Evolutionary conservation across 169 alveolate genomes (phyloP), one percentile per base, ranked within the genome.

Genomic region (Haemoproteus tartakovskyi): DNA sequence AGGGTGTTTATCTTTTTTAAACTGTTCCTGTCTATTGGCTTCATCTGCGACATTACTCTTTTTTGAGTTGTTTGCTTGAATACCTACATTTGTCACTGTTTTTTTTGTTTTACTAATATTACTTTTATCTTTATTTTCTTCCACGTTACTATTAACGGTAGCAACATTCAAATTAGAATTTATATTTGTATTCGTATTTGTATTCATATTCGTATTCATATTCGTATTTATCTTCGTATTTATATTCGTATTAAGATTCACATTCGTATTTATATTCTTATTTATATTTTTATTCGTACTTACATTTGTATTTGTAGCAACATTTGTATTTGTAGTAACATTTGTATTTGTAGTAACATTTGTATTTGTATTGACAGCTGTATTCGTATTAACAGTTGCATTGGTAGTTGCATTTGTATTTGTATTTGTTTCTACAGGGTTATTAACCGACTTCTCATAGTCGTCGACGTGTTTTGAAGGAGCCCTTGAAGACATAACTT

Each of bases 381-480:
- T 33, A 33, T 33, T 33, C 9, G 43, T 33, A 33, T 5, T 33
- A 6, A 33, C 45, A 6, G 54, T 47, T 9, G 18, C 38, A 14
- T 30, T 43, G 24, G 8, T 18, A 4, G 18, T 19, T 12, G 5
- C 19, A 6, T 11, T 70, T 5, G 59, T 14, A 6, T 11, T 37
- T 24, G 18, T 61, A 2, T 22, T 12, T 0, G 47, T 36, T 0
- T 22, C 0, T 11, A 33, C 29, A 3, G 14, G 24, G 51, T 3
- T n/a, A n/a, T n/a, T n/a, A 19, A 47, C 78, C 12, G 48, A 59
- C 22, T 86, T 82, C 26, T 86, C 91, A 48, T 70, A 86, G 19
- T 80, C 88, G 47, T 86, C 91, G 24, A 86, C 91, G 46, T 86
- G 91, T 60, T 86, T 86, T 33, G 91, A 86, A 30, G 91, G 91